These are phyloP conservation scores for Arthroderma sp. DNA, from an alignment of 2,329 filamentous ascomycete genomes.

Conservation along the genomic window DNA sequence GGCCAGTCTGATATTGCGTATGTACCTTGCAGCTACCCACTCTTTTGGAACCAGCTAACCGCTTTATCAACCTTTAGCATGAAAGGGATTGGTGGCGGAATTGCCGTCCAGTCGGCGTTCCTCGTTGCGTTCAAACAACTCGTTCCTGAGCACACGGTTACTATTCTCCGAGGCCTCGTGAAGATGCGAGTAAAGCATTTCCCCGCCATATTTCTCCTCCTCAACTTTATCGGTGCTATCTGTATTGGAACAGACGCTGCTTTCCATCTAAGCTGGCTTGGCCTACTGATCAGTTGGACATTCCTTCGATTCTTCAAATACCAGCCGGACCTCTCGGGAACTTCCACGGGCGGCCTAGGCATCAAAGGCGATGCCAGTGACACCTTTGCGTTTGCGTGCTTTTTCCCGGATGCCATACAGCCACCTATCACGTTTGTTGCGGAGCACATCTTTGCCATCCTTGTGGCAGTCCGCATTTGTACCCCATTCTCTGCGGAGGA, in stretches of 20 bases:
- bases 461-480: conserved; percentile 67
- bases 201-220: conserved; percentile 61
- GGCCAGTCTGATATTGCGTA: conserved; percentile 30
- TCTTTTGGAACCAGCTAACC: background rate
- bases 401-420: conserved; percentile 79
- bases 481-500: conserved; percentile 76
- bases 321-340: conserved; percentile 43
- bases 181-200: conserved; percentile 78
- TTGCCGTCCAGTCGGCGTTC: conserved; percentile 82
- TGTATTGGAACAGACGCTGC: conserved; percentile 61
- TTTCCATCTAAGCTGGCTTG: conserved; percentile 65
- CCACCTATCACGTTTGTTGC: conserved; percentile 63
- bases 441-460: conserved; percentile 58
- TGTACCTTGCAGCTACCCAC: conserved; percentile 12
- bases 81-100: conserved; percentile 75
- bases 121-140: conserved; percentile 97
- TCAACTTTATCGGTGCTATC: conserved; percentile 56
- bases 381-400: conserved; percentile 89
- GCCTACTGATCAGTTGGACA: conserved; percentile 80
- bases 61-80: conserved; percentile 41
- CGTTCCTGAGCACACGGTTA: conserved; percentile 91
- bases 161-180: conserved; percentile 74
- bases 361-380: conserved; percentile 88
- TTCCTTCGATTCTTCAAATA: conserved; percentile 91
- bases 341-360: conserved; percentile 41